phyloP scores from a whole-genome alignment of 106 monocot species.

The Chionographis japonica region DNA sequence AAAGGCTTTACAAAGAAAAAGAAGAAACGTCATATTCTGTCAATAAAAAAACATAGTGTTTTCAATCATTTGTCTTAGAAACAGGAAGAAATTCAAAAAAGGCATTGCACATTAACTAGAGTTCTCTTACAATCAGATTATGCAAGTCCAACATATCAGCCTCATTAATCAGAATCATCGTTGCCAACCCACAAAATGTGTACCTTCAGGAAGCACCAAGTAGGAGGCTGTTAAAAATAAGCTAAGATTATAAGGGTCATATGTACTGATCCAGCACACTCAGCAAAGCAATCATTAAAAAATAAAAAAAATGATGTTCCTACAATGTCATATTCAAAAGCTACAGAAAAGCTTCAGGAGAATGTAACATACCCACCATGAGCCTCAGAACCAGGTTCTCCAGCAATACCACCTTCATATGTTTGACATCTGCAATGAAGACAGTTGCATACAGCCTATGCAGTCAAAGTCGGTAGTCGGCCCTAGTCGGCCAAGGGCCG shows the following conservation, averaged over 20 bases:
- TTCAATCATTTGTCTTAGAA: too few species aligned
- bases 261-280: neutral
- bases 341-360: neutral
- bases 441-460: neutral
- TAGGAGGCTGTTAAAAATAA: neutral
- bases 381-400: constrained; percentile 97
- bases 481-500: too few species aligned
- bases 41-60: too few species aligned
- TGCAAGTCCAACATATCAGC: constrained; percentile 76
- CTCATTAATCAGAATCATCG: constrained; percentile 89
- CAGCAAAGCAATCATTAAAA: neutral
- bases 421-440: constrained; percentile 83
- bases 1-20: too few species aligned
- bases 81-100: neutral
- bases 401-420: constrained; percentile 99
- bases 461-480: too few species aligned
- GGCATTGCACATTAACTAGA: neutral
- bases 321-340: too few species aligned
- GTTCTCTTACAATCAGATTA: constrained; percentile 73
- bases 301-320: too few species aligned
- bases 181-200: constrained; percentile 96
- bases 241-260: neutral
- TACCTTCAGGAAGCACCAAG: constrained; percentile 49
- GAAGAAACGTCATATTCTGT: too few species aligned
- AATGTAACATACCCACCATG: constrained; percentile 97